Evolutionary conservation across 169 alveolate genomes (phyloP).

Genomic region (Miamiensis avidus): DNA sequence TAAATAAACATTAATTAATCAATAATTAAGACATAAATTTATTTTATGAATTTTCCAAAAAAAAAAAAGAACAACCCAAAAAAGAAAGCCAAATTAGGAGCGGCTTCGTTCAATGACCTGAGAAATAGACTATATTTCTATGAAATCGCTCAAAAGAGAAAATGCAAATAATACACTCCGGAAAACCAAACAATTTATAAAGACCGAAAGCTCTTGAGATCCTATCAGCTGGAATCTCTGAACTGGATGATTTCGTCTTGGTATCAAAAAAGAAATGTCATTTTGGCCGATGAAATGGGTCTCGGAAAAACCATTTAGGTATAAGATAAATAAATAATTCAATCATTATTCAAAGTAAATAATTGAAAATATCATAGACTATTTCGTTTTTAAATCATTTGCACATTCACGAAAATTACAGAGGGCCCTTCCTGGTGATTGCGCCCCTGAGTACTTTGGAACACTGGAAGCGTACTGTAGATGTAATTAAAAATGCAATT

Average conservation of each 20-base stretch:
- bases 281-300: constrained; percentile 95
- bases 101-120: constrained; percentile 25
- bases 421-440: constrained; percentile 89
- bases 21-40: no score
- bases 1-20: no score
- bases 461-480: constrained; percentile 92
- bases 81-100: constrained; percentile 40
- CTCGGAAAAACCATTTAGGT: constrained; percentile 84
- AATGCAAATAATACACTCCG: constrained; percentile 31
- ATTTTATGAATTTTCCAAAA: background rate
- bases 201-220: constrained; percentile 78
- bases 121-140: constrained; percentile 28
- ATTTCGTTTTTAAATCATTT: constrained; percentile 86
- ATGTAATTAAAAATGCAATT: no score
- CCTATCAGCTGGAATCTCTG: constrained; percentile 90
- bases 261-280: constrained; percentile 85
- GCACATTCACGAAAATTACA: constrained; percentile 62
- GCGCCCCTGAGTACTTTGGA: constrained; percentile 92
- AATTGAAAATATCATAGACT: no score
- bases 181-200: constrained; percentile 40
- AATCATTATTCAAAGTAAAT: no score
- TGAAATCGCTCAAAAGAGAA: constrained; percentile 29
- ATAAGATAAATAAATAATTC: no score
- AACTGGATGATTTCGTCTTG: constrained; percentile 87
- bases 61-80: constrained; percentile 21